phyloP scores from a whole-genome alignment of 257 asterid genomes.

The Linderniella brevidens region DNA sequence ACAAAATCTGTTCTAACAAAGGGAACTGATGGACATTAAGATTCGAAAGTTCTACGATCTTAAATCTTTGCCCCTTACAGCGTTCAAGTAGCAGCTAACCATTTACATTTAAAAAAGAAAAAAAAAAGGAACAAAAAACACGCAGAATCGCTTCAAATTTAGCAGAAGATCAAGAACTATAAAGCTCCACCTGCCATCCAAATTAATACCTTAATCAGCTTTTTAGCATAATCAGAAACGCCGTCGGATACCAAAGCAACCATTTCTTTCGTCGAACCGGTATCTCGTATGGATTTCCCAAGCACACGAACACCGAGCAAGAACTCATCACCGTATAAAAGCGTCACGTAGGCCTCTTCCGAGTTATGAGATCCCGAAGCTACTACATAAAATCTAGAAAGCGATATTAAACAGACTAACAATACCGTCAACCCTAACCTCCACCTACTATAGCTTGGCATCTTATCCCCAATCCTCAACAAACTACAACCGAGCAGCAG shows the following conservation, averaged over 20 bases:
- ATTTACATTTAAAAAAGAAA: no score
- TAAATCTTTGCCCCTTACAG: no score
- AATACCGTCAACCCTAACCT: constrained; percentile 23
- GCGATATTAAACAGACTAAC: constrained; percentile 16
- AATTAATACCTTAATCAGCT: constrained; percentile 37
- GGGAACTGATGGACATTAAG: no score
- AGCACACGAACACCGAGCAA: constrained; percentile 76
- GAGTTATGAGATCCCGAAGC: constrained; percentile 36
- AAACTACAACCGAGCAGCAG: no score
- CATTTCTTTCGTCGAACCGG: constrained; percentile 76
- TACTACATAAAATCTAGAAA: constrained; percentile 18
- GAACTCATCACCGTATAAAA: constrained; percentile 87
- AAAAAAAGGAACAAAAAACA: no score
- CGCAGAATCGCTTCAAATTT: constrained; percentile 2
- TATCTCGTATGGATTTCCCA: constrained; percentile 84
- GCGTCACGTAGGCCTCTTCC: constrained; percentile 75
- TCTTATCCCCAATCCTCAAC: no score
- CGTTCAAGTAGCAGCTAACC: no score
- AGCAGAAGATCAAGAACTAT: constrained; percentile 2
- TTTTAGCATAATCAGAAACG: constrained; percentile 58
- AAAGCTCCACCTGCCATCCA: constrained; percentile 1
- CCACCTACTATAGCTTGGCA: constrained; percentile 5
- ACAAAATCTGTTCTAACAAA: no score
- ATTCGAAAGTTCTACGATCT: no score
- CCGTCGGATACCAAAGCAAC: constrained; percentile 89